These are phyloP conservation scores for Microbotryomycetes sp. DNA, from an alignment of 1,284 basidiomycete genomes.

Conservation along the genomic window DNA sequence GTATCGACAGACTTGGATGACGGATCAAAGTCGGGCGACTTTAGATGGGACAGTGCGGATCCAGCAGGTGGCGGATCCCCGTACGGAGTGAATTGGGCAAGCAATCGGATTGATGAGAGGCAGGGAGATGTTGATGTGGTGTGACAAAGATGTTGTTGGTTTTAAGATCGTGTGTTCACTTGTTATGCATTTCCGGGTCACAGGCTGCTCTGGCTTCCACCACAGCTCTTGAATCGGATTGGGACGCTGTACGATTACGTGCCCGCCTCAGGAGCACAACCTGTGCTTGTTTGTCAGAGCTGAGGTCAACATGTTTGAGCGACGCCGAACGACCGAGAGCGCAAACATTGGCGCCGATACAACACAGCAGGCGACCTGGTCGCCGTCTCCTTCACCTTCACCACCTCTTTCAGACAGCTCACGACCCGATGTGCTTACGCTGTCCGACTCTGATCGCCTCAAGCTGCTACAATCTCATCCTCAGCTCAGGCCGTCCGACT, in stretches of 20 bases:
- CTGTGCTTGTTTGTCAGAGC: too few species aligned
- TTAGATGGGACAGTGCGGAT: neutral
- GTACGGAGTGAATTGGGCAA: neutral
- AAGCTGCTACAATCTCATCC: slow-evolving; percentile 7
- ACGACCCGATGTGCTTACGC: neutral
- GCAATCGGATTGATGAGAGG: too few species aligned
- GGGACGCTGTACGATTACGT: too few species aligned
- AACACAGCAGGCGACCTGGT: neutral
- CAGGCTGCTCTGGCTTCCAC: too few species aligned
- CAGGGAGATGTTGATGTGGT: too few species aligned
- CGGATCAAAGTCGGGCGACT: neutral
- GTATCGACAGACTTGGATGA: neutral
- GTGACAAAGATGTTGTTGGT: too few species aligned
- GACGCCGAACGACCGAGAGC: neutral
- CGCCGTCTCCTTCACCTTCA: slow-evolving; percentile 4
- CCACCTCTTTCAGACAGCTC: neutral
- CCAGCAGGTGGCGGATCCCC: neutral
- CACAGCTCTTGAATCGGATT: too few species aligned
- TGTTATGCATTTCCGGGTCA: too few species aligned
- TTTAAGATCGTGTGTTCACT: too few species aligned
- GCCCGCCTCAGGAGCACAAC: too few species aligned
- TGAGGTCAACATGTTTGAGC: neutral
- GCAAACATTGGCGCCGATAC: neutral
- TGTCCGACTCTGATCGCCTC: slow-evolving; percentile 12
- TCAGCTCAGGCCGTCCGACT: slow-evolving; percentile 6